Evolutionary conservation across 129 eudicot species (phyloP), one percentile per base, ranked within the genome.

Genomic region (Cynara cardunculus): DNA sequence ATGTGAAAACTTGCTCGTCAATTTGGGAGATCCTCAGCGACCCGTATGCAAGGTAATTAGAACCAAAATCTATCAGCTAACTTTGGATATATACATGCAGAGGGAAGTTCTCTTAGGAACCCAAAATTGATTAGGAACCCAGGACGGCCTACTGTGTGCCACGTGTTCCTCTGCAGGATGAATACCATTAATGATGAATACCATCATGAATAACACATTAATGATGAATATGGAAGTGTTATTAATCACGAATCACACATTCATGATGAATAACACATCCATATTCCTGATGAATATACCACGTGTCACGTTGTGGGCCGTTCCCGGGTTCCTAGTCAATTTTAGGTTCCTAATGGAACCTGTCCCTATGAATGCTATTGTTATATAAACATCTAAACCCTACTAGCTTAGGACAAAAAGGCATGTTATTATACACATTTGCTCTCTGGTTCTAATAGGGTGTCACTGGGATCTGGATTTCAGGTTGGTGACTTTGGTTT

Each of bases 401-500:
- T 12, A 26, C 28, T 68, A 10, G 28, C 72, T 68, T 18, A 16
- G 37, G 74, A 19, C 19, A 70, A 70, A 28, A 5, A 13, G 34
- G 56, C 31, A 13, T 1, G 72, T 13, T 68, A 32, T 44, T 14
- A 3, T 9, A 35, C n/a, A 30, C 27, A 41, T 26, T 39, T 46
- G 5, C 56, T 73, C 72, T 39, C 19, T 41, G 26, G 39, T 34
- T 49, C 61, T 53, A 53, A 53, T 53, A 16, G 22, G 62, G 62
- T 16, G 62, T 53, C 62, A 49, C 62, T 4, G 62, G 62, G 62
- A 49, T 49, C 21, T 53, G 5, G 5, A 53, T 53, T 53, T 16
- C 88, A 89, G 96, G 96, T 91, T 69, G 93, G 92, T 66, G 96
- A 91, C 78, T 91, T 89, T 85, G 96, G 96, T 69, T 83, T 91